Conservation (phyloP, 169 alveolate species). For the Cryptosporidium xiaoi region DNA sequence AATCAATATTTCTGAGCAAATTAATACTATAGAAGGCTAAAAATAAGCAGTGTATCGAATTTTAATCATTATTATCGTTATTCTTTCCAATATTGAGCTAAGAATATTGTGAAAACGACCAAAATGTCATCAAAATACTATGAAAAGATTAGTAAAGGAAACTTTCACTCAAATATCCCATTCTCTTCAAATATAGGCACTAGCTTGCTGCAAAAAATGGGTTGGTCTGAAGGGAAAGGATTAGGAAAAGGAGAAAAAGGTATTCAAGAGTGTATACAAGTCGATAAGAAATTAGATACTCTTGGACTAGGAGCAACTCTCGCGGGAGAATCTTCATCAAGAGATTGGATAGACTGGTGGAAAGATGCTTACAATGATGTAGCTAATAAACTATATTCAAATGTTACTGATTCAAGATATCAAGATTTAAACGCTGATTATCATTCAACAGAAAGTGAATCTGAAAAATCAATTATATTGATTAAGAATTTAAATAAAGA, state of each 20-base stretch:
- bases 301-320: slow-evolving; percentile 56
- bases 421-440: slow-evolving; percentile 8
- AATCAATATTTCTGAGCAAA: too few species aligned
- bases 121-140: slow-evolving; percentile 42
- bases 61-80: too few species aligned
- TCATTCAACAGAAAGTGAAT: slow-evolving; percentile 19
- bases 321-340: background rate
- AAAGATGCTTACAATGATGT: slow-evolving; percentile 63
- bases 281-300: slow-evolving; percentile 29
- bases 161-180: slow-evolving; percentile 2
- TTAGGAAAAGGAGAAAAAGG: slow-evolving; percentile 65
- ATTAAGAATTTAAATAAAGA: background rate
- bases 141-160: slow-evolving; percentile 29
- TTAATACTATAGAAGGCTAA: too few species aligned
- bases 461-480: background rate
- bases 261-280: slow-evolving; percentile 56
- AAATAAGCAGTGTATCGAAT: too few species aligned
- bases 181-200: slow-evolving; percentile 18
- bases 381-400: slow-evolving; percentile 36
- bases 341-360: slow-evolving; percentile 71
- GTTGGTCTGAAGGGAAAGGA: slow-evolving; percentile 62
- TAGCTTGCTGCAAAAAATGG: slow-evolving; percentile 30
- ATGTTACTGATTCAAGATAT: slow-evolving; percentile 33
- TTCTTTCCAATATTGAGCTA: too few species aligned
- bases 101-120: too few species aligned